Evolutionary conservation across 768 basidiomycete genomes (phyloP), one percentile per base, ranked within the genome.

Genomic region (Dendrothele bispora): DNA sequence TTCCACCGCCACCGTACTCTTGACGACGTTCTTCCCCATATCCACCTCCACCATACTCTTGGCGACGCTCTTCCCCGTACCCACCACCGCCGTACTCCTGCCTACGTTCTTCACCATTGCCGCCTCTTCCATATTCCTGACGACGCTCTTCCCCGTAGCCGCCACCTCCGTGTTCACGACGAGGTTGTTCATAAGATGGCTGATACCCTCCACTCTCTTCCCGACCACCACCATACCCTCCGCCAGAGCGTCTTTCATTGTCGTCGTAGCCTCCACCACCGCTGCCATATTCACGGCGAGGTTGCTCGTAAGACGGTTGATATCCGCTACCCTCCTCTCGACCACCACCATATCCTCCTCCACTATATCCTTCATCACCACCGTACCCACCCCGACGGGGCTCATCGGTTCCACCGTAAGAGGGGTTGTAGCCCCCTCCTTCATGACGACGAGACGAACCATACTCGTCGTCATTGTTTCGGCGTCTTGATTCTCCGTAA

Each of bases 311-410:
- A 2, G 32, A 27, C 22, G 36, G 34, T 12, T 34, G 18, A 39
- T 22, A 11, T 21, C 6, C 34, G 1, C 29, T 7, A 8, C 49
- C 32, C 14, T 27, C 29, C 45, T 55, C 52, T 29, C 48, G 28
- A 27, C 51, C 40, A 22, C 54, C 50, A 30, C 52, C 46, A 5
- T 47, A 49, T 29, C 52, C 53, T 25, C 46, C 49, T n/a, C 34
- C 51, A 44, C 49, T 38, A 22, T 15, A 29, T 39, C 27, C 42
- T 29, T 44, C 32, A 29, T 36, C 30, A 34, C 30, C 11, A 34
- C 30, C 11, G 30, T 34, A 10, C 30, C n/a, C 30, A 10, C n/a
- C 11, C n/a, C n/a, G 30, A n/a, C 30, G 30, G 30, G 10, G 10
- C n/a, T n/a, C n/a, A n/a, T n/a, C 30, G n/a, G 11, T 32, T 26